Percentiles rank a stretch among this genome's conserved stretches.
These are phyloP conservation scores for Populus pruinosa DNA, from an alignment of 345 rosid species.

Conservation along the genomic window DNA sequence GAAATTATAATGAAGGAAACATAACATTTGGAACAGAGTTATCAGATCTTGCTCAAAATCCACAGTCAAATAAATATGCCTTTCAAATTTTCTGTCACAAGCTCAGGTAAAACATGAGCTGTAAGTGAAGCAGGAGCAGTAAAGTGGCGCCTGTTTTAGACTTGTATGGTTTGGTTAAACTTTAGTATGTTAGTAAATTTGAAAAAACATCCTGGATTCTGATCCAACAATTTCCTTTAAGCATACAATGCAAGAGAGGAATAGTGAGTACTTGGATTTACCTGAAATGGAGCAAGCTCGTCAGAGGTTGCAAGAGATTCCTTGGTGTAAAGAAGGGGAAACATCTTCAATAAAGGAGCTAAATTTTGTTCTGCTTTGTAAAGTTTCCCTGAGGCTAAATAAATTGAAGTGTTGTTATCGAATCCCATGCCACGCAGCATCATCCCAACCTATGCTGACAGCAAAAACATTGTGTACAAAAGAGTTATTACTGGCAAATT, in stretches of 20 bases:
- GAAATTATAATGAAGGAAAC: background rate
- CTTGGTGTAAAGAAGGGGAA: conserved; percentile 79
- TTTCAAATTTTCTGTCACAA: background rate
- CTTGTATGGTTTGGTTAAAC: background rate
- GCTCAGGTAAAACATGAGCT: background rate
- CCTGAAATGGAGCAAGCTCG: conserved; percentile 87
- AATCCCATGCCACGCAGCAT: conserved; percentile 98
- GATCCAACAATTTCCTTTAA: background rate
- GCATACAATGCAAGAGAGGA: conserved; percentile 1
- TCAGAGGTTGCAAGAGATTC: conserved; percentile 80
- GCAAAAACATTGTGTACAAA: conserved; percentile 31
- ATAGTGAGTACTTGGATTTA: conserved; percentile 23
- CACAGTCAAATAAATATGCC: background rate
- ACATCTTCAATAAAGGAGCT: conserved; percentile 72
- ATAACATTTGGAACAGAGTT: background rate
- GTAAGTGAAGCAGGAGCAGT: background rate
- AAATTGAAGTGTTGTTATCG: conserved; percentile 72
- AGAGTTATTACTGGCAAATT: conserved; percentile 19
- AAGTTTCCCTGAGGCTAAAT: conserved; percentile 78
- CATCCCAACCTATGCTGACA: conserved; percentile 89
- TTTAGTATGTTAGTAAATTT: background rate
- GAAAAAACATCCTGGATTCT: background rate
- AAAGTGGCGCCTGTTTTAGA: background rate
- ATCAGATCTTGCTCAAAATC: background rate
- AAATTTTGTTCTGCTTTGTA: conserved; percentile 65